These are phyloP conservation scores for Cercospora brassicicola DNA, from an alignment of 2,329 filamentous ascomycete genomes.

Conservation along the genomic window DNA sequence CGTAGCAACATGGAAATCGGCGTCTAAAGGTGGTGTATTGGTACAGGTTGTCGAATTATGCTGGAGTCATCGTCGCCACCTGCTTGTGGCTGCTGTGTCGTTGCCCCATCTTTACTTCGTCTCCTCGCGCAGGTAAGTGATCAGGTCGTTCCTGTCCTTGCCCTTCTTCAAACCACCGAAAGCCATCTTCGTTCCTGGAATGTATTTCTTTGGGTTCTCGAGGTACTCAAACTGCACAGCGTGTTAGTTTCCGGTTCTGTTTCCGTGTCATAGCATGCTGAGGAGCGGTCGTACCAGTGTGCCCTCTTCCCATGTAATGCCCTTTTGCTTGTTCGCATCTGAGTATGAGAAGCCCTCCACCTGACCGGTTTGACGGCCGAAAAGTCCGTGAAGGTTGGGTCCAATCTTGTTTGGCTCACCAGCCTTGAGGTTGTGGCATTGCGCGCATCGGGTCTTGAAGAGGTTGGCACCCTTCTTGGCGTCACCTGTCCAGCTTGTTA, in stretches of 20 bases:
- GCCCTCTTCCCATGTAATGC: conserved; percentile 80
- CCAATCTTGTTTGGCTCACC: conserved; percentile 97
- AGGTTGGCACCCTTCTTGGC: conserved; percentile 94
- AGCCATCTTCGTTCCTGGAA: conserved; percentile 99
- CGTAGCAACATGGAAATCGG: conserved; percentile 5
- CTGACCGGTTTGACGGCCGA: conserved; percentile 90
- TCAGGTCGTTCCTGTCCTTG: conserved; percentile 98
- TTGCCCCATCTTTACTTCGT: conserved; percentile 59
- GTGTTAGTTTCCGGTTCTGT: conserved; percentile 16
- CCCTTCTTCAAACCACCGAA: conserved; percentile 99
- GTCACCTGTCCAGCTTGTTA: conserved; percentile 64
- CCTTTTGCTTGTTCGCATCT: conserved; percentile 99
- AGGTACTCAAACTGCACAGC: conserved; percentile 82
- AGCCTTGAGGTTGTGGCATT: conserved; percentile 95
- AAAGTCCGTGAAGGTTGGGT: conserved; percentile 94
- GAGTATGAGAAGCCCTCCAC: conserved; percentile 95
- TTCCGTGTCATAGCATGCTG: not conserved
- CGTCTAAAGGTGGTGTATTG: conserved; percentile 14
- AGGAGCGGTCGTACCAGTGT: conserved; percentile 64
- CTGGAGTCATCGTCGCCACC: conserved; percentile 6
- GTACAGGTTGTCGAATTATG: conserved; percentile 10
- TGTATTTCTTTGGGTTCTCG: conserved; percentile 99
- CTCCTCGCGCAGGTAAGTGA: conserved; percentile 75
- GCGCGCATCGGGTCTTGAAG: conserved; percentile 97
- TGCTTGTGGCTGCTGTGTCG: conserved; percentile 11